Evolutionary conservation across 2,329 filamentous ascomycete species (phyloP), one percentile per base, ranked within the genome.

Genomic region (Biscogniauxia mediterranea): DNA sequence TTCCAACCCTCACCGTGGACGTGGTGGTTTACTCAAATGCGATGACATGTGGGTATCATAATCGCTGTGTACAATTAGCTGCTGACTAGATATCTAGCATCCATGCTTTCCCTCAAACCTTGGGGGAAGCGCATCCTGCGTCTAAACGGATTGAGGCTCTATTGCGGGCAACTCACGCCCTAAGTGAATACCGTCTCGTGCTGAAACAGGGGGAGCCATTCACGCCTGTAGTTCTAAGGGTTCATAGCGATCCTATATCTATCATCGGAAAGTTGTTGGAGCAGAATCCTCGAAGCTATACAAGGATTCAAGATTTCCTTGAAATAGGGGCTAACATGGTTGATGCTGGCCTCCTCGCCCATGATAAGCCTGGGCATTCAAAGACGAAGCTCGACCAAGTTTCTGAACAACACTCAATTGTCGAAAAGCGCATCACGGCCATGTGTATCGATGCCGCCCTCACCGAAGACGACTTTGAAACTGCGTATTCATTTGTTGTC

Each of bases 381-480:
- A 71, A 73, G 25, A 68, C 56, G 20, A 60, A 52, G 21, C 51
- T 66, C 0, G 70, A 74, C 5, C 65, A 72, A 51, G 64, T 75
- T 42, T 64, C 65, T 58, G 67, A 63, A 21, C 73, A 74, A 51
- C 75, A 74, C 8, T 66, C 73, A 3, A 70, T 79, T 46, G 83
- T 85, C 3, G 86, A 89, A 70, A 85, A 84, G 54, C 85, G 91
- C 28, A 86, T 95, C 56, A 88, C 87, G 5, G 89, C 89, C 61
- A 92, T 94, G 89, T 92, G 91, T 65, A 87, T 94, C 50, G 88
- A 92, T 71, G 87, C 89, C 15, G 90, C 91, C 13, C 80, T 95
- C 1, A 81, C 82, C 9, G 90, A 93, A 71, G 88, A 93, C 64
- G 92, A 87, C 71, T 95, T 95, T 63, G 92, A 96, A 72, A 95